Base-by-base conservation (phyloP, 371 early-diverging fungal genomes). In the Actinomucor elegans region DNA sequence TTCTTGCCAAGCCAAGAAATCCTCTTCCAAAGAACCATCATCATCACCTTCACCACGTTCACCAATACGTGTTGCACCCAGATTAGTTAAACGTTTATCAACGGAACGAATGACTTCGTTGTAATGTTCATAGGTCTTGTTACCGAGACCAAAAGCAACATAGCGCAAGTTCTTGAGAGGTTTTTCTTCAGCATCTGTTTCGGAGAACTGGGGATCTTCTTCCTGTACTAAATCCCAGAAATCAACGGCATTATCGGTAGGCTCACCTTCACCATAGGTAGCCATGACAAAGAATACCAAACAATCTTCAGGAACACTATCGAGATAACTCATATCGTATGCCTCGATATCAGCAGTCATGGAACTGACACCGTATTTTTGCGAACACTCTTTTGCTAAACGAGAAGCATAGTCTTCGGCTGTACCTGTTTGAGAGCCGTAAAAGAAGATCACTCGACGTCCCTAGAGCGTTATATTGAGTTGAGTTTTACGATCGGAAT, bases 41-140 rank as follows among this genome's bases (percentile, higher is more conserved):
- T 97, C 99, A 77, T 98, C 99, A 37, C 99, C 97, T 65, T 94
- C 94, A 33, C 99, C 99, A 40, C 83, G 67, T 48, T 82, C 85
- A 35, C 90, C 91, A 31, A 97, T 65, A n/a, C 90, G 79, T 14
- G 57, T 66, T 14, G 91, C 97, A 27, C 97, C 97, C 42, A 90
- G 69, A 10, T 61, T 64, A 18, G 53, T 55, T 44, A 96, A 67
- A 18, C 81, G 73, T 24, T 70, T 71, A 51, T 92, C 89, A 14
- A 93, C 59, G 4, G 76, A 73, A 23, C 92, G 76, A 20, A 77
- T 82, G 34, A 92, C 90, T 46, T 87, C 84, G 65, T 97, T 96
- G 70, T 89, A 97, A 62, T 94, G 91, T 67, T 97, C 97, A 73
- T 98, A 98, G 6, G 99, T 97, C 61, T 85, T 92, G 85, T 96